phyloP scores from a whole-genome alignment of 768 basidiomycete genomes.

The Cantharellus cinnabarinus region DNA sequence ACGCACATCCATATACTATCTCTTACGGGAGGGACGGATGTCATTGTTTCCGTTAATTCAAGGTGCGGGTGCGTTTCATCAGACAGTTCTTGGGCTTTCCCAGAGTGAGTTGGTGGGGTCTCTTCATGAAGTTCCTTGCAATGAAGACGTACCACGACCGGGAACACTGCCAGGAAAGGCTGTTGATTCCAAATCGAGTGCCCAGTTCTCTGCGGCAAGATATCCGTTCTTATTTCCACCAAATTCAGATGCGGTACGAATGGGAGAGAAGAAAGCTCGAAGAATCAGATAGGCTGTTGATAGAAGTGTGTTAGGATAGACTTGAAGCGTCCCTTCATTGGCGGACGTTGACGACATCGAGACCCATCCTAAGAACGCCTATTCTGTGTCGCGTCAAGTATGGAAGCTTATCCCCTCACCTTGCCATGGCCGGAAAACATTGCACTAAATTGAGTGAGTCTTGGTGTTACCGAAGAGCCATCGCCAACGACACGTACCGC shows the following conservation, averaged over 20 bases:
- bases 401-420: neutral
- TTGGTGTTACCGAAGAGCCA: neutral
- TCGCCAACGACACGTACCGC: neutral
- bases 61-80: conserved; percentile 42
- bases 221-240: conserved; percentile 9
- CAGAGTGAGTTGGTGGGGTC: neutral
- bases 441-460: conserved; percentile 10
- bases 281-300: conserved; percentile 41
- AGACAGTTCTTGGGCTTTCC: conserved; percentile 29
- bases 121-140: neutral
- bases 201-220: conserved; percentile 32
- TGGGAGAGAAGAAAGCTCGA: conserved; percentile 40
- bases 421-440: conserved; percentile 14
- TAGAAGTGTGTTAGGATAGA: conserved; percentile 36
- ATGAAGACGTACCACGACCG: conserved; percentile 18
- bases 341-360: conserved; percentile 36
- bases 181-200: conserved; percentile 28
- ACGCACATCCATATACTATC: conserved; percentile 44
- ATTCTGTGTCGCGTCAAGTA: neutral
- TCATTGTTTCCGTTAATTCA: conserved; percentile 34
- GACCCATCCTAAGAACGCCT: conserved; percentile 23
- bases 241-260: neutral
- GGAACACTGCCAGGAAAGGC: conserved; percentile 35
- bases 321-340: conserved; percentile 39
- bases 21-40: conserved; percentile 36